Percentiles rank a stretch among this genome's conserved stretches.
phyloP scores from a whole-genome alignment of 2,329 filamentous ascomycete species.

The Xylaria sp. region DNA sequence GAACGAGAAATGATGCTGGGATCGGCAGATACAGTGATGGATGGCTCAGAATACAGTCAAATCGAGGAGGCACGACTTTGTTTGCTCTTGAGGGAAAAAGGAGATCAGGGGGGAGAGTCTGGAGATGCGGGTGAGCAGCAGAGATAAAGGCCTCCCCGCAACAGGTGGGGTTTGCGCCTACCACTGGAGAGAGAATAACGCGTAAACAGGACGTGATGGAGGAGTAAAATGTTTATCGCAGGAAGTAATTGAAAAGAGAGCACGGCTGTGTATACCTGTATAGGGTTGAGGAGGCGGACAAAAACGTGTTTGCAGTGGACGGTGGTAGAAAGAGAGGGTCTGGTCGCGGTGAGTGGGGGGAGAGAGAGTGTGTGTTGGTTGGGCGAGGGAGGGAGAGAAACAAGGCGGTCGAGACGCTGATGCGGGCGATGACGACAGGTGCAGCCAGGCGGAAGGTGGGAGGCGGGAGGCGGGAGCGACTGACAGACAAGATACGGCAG shows the following conservation, averaged over 20 bases:
- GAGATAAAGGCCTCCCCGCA: slow-evolving; percentile 28
- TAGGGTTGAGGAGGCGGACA: slow-evolving; percentile 23
- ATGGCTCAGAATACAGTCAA: background rate
- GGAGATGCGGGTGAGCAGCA: slow-evolving; percentile 22
- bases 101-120: slow-evolving; percentile 3
- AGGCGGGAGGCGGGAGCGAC: background rate
- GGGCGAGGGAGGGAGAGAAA: background rate
- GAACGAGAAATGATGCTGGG: background rate
- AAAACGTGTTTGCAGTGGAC: slow-evolving; percentile 12
- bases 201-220: slow-evolving; percentile 22
- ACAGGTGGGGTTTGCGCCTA: slow-evolving; percentile 35
- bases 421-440: slow-evolving; percentile 33
- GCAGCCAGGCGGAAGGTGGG: slow-evolving; percentile 21
- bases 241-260: slow-evolving; percentile 23
- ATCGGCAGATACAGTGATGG: background rate
- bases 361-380: slow-evolving; percentile 16
- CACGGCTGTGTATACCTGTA: slow-evolving; percentile 18
- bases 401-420: slow-evolving; percentile 27
- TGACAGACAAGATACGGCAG: slow-evolving; percentile 14
- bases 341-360: background rate
- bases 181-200: slow-evolving; percentile 26
- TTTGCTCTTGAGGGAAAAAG: background rate
- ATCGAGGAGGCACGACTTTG: slow-evolving; percentile 5
- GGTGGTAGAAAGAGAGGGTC: background rate
- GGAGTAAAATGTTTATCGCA: slow-evolving; percentile 23